A percentile compares a stretch with the other conserved stretches of the same genome.
Conservation (phyloP, 257 asterid genomes). For the Nyctanthes arbortristis region DNA sequence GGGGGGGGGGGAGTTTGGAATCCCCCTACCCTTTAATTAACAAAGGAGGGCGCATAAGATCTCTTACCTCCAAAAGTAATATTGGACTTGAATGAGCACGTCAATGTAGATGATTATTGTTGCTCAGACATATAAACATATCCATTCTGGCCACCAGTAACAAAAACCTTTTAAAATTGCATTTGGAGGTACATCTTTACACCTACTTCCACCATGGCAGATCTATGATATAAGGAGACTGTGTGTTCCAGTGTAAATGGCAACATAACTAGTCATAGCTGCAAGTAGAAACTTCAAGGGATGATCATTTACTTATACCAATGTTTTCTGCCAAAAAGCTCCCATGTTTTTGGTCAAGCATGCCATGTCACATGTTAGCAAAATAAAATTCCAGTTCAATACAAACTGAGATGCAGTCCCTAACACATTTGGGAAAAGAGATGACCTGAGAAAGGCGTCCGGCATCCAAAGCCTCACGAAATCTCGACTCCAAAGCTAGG, state of each 20-base stretch:
- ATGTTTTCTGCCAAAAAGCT: too few species aligned
- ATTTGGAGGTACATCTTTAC: background rate
- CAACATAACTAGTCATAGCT: background rate
- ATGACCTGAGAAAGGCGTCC: constrained; percentile 98
- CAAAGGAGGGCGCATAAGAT: too few species aligned
- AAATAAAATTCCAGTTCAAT: too few species aligned
- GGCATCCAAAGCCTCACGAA: constrained; percentile 86
- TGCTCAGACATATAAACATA: background rate
- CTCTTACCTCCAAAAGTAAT: too few species aligned
- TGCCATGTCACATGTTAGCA: too few species aligned
- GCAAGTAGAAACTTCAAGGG: background rate
- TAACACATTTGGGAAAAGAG: constrained; percentile 4
- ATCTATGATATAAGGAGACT: background rate
- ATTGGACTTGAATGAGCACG: background rate
- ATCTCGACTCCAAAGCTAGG: constrained; percentile 77
- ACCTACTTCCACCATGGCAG: background rate
- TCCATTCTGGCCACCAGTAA: background rate
- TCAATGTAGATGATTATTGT: background rate
- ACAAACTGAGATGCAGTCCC: constrained; percentile 1
- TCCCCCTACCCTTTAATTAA: too few species aligned
- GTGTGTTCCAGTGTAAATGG: background rate
- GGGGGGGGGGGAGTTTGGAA: too few species aligned
- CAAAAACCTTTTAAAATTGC: background rate
- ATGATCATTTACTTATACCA: constrained; percentile 1
- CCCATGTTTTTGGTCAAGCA: too few species aligned